Base-by-base conservation (phyloP, 164 flowering plant species). In the Litsea cubeba region DNA sequence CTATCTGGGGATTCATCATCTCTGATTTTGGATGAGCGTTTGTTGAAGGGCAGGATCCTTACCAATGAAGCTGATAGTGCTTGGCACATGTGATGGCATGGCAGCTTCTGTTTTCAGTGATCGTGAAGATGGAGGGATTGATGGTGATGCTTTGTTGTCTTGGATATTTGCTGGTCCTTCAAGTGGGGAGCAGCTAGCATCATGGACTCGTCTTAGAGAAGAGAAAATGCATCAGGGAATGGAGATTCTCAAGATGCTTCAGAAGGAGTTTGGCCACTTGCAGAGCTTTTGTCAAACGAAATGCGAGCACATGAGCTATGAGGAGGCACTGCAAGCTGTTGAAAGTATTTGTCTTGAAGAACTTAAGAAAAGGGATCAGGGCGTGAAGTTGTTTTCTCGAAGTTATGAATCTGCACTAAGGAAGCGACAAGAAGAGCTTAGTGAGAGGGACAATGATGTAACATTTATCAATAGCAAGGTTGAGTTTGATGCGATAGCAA, bases 201-300 rank as follows among this genome's bases (percentile, higher is more conserved):
- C 83, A 12, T 96, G 99, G 99, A 78, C 73, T 54, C 81, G 78
- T 22, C 74, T 69, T n/a, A 84, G 84, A 77, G 97, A 89, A 74
- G 97, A 91, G 74, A 92, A 86, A 81, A 77, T 72, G 50, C 86
- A 84, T 24, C 89, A 85, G 65, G 93, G 89, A 26, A 68, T 79
- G 82, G 97, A 94, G 80, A 81, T 88, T 63, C 85, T 96, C 64
- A 92, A 88, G 85, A 80, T 77, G 77, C 91, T 94, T 75, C 95
- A 90, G 85, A 94, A 94, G 82, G 99, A 96, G 78, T 91, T 87
- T 78, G 74, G 65, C 76, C 84, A 82, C 66, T 83, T 94, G 17
- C 97, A 94, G 87, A 84, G 79, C 72, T 81, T 90, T 74, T 90
- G 98, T 76, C 92, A 92, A 79, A 91, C 91, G 76, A 96, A 96